These are phyloP conservation scores for Seiridium cupressi DNA, from an alignment of 2,329 filamentous ascomycete genomes.

Conservation along the genomic window DNA sequence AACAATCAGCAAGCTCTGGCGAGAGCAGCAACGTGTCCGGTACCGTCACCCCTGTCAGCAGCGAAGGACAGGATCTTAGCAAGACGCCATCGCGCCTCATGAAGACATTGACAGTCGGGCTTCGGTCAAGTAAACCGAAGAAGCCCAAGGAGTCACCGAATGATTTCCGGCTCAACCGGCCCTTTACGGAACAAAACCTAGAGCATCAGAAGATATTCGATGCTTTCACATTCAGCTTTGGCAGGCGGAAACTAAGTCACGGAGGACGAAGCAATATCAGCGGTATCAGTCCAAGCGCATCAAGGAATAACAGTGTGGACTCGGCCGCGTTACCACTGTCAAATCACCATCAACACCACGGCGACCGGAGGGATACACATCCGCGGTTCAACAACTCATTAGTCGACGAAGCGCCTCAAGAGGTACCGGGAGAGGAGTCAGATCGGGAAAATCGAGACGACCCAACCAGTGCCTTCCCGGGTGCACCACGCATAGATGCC, in stretches of 20 bases:
- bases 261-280: constrained; percentile 20
- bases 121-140: constrained; percentile 15
- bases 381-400: constrained; percentile 14
- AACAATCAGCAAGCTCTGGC: constrained; percentile 18
- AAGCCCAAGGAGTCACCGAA: constrained; percentile 4
- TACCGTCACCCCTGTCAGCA: constrained; percentile 18
- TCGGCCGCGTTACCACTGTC: constrained; percentile 8
- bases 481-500: not conserved
- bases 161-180: constrained; percentile 24
- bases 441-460: constrained; percentile 6
- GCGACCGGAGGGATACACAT: constrained; percentile 12
- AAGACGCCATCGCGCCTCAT: constrained; percentile 19
- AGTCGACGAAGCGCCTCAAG: constrained; percentile 12
- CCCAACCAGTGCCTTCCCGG: not conserved
- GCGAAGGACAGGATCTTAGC: constrained; percentile 13
- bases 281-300: constrained; percentile 26
- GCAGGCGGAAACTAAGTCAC: constrained; percentile 18
- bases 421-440: constrained; percentile 14
- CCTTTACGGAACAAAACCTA: constrained; percentile 29
- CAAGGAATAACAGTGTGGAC: constrained; percentile 24
- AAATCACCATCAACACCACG: not conserved
- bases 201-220: constrained; percentile 30
- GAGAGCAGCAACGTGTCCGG: constrained; percentile 14
- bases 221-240: constrained; percentile 27
- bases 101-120: constrained; percentile 18